These are phyloP conservation scores for Mycoemilia scoparia DNA, from an alignment of 192 early-diverging fungal genomes.

Conservation along the genomic window DNA sequence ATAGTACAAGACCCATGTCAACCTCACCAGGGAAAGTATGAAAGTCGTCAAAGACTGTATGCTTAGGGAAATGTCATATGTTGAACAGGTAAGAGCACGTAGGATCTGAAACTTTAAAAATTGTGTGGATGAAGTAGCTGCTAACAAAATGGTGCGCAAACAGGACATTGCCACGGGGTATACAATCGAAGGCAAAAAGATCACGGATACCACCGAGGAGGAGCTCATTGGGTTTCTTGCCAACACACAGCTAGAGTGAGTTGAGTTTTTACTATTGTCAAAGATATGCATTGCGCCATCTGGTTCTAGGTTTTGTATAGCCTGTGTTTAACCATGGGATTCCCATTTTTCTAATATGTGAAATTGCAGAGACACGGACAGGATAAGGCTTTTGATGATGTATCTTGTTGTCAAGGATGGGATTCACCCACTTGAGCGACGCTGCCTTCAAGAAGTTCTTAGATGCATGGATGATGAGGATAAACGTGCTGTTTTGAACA, in stretches of 20 bases:
- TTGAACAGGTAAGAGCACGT: constrained; percentile 26
- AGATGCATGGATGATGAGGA: constrained; percentile 19
- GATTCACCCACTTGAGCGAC: constrained; percentile 11
- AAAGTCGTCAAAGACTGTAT: constrained; percentile 11
- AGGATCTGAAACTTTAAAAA: background rate
- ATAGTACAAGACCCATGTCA: constrained; percentile 31
- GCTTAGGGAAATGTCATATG: constrained; percentile 10
- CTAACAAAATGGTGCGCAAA: constrained; percentile 3
- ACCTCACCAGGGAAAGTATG: constrained; percentile 25
- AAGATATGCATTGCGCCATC: too few relatives aligned
- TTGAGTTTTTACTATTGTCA: background rate
- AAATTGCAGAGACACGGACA: constrained; percentile 12
- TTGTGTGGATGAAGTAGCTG: constrained; percentile 10
- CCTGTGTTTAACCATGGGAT: background rate
- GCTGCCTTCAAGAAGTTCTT: constrained; percentile 22
- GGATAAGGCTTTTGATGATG: constrained; percentile 17
- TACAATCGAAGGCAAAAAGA: constrained; percentile 4
- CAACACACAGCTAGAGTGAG: constrained; percentile 16
- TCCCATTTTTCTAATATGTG: background rate
- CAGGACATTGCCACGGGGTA: constrained; percentile 6
- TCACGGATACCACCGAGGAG: constrained; percentile 2
- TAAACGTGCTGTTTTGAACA: constrained; percentile 16
- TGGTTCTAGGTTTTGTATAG: background rate
- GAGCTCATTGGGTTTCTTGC: constrained; percentile 20
- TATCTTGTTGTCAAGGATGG: constrained; percentile 20